A percentile compares a stretch with the other conserved stretches of the same genome.
phyloP scores from a whole-genome alignment of 208 protist species.

The Herpetomonas tarakana region DNA sequence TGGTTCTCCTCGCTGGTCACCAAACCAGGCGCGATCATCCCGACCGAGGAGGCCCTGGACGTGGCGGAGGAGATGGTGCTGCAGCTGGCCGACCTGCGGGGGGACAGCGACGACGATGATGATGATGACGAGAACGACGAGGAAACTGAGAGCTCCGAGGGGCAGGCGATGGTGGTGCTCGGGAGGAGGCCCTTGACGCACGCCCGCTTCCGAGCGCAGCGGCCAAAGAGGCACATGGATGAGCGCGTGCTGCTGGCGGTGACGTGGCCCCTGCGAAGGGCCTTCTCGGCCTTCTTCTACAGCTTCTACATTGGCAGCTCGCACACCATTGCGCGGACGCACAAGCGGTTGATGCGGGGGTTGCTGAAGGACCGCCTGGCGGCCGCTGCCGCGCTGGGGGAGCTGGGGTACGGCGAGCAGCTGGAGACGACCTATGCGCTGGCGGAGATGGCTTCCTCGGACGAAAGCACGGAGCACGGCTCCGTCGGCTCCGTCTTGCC shows the following conservation, averaged over 20 bases:
- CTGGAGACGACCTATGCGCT: conserved; percentile 24
- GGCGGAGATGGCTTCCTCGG: conserved; percentile 29
- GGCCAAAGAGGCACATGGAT: conserved; percentile 23
- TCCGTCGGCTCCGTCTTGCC: conserved; percentile 34
- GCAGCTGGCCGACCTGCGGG: conserved; percentile 18
- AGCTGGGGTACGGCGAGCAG: conserved; percentile 17
- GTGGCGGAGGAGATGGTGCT: conserved; percentile 29
- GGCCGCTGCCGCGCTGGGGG: conserved; percentile 15
- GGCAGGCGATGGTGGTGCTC: conserved; percentile 46
- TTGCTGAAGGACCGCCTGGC: conserved; percentile 43
- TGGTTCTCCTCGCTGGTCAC: conserved; percentile 36
- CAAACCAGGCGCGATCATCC: conserved; percentile 36
- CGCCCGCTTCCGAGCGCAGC: conserved; percentile 39
- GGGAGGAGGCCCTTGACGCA: conserved; percentile 34
- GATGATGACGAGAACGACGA: conserved; percentile 21
- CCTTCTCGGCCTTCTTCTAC: conserved; percentile 38
- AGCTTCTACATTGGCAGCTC: conserved; percentile 44
- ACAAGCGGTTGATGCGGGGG: conserved; percentile 33
- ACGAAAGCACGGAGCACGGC: conserved; percentile 24
- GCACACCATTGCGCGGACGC: conserved; percentile 33
- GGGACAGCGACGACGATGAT: conserved; percentile 12
- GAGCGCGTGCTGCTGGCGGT: conserved; percentile 30
- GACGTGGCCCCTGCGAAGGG: conserved; percentile 25
- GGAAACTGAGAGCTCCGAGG: conserved; percentile 45
- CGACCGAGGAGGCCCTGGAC: conserved; percentile 42